Evolutionary conservation across 805 yeast genomes (phyloP).

Genomic region (Ogataea trehalophila): DNA sequence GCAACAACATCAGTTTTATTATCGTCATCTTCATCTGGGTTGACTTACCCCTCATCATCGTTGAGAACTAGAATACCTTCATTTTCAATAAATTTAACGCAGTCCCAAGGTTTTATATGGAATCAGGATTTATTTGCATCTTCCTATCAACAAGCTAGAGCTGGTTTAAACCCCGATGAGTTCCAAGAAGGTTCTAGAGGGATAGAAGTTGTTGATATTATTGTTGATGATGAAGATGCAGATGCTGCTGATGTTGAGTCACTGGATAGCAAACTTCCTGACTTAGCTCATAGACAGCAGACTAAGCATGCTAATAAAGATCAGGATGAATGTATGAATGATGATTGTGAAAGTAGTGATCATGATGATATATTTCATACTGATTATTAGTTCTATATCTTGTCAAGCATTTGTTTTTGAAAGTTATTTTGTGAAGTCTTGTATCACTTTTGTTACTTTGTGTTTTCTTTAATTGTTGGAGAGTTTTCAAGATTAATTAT

Average conservation of each 20-base stretch:
- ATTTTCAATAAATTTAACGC: slow-evolving; percentile 44
- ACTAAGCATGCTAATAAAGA: not conserved
- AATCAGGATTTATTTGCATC: slow-evolving; percentile 74
- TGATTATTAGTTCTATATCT: slow-evolving; percentile 7
- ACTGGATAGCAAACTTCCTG: no score
- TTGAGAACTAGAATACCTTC: slow-evolving; percentile 25
- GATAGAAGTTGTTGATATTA: slow-evolving; percentile 24
- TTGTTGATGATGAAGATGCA: slow-evolving; percentile 14
- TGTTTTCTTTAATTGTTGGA: no score
- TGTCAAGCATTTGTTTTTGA: no score
- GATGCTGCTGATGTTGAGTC: not conserved
- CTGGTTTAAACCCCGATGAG: slow-evolving; percentile 26
- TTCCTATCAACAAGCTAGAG: slow-evolving; percentile 56
- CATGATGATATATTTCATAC: slow-evolving; percentile 10
- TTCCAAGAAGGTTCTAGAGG: slow-evolving; percentile 15
- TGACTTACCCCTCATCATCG: not conserved
- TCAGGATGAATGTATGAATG: slow-evolving; percentile 1
- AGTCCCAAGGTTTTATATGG: slow-evolving; percentile 72
- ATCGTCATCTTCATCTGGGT: not conserved
- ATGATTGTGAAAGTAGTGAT: slow-evolving; percentile 1
- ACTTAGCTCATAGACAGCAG: no score
- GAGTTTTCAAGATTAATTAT: no score
- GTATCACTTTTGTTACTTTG: no score
- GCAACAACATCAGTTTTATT: not conserved
- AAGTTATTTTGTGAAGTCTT: no score